Percentiles rank a stretch among this genome's conserved stretches.
phyloP scores from a whole-genome alignment of 352 stramenopile genomes.

The Globisporangium cystogenes region DNA sequence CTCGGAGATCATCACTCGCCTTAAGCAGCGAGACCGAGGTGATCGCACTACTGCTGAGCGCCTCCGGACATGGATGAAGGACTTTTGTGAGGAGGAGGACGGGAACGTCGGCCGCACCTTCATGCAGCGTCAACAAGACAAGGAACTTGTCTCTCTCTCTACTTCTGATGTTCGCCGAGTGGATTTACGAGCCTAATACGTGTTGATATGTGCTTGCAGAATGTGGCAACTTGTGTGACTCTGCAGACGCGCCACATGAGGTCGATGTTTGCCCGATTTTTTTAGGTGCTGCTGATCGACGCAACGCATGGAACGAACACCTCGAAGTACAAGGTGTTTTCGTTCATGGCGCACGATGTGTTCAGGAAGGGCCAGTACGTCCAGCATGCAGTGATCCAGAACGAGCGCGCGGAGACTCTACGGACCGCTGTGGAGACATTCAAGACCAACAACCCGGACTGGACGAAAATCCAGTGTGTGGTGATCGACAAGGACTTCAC shows the following conservation, averaged over 20 bases:
- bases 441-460: neutral
- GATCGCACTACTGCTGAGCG: no score
- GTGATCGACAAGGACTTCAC: conserved; percentile 27
- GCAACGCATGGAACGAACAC: neutral
- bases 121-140: no score
- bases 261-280: neutral
- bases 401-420: neutral
- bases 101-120: no score
- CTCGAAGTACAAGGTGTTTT: neutral
- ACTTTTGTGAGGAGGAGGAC: no score
- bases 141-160: no score
- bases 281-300: neutral
- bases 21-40: no score
- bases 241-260: neutral
- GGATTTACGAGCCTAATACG: no score
- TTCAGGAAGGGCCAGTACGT: neutral
- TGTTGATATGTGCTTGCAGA: neutral
- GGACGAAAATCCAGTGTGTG: neutral
- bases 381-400: neutral
- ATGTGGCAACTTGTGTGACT: neutral
- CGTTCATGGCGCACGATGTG: neutral
- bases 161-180: no score
- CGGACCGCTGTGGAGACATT: neutral
- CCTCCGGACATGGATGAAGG: no score
- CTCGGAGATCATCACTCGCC: no score